Percentiles rank a stretch among this genome's conserved stretches.
phyloP scores from a whole-genome alignment of 495 filamentous ascomycete genomes.

The Hypoxylon trugodes region DNA sequence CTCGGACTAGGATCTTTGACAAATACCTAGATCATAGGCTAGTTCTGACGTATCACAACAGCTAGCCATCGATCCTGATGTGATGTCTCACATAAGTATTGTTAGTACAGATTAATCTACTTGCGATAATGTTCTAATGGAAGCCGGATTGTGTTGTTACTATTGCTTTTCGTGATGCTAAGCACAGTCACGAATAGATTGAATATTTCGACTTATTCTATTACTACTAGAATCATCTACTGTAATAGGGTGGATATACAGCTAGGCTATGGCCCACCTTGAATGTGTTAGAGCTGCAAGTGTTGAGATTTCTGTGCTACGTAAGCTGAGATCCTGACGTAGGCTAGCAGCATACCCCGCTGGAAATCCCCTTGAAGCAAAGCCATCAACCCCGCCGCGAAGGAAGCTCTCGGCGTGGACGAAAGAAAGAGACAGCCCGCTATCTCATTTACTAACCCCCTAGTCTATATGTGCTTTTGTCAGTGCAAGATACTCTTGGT shows the following conservation, averaged over 20 bases:
- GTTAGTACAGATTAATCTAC: neutral
- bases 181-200: neutral
- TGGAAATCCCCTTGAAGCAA: conserved; percentile 23
- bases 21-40: conserved; percentile 25
- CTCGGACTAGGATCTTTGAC: conserved; percentile 38
- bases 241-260: neutral
- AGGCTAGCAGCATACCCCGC: conserved; percentile 29
- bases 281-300: conserved; percentile 14
- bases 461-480: neutral
- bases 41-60: conserved; percentile 9
- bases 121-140: neutral
- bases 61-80: conserved; percentile 13
- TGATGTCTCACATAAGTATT: conserved; percentile 17
- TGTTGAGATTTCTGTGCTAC: conserved; percentile 11
- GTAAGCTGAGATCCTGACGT: conserved; percentile 32
- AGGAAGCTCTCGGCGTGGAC: conserved; percentile 12
- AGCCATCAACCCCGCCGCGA: conserved; percentile 31
- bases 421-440: conserved; percentile 7
- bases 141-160: neutral
- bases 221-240: neutral
- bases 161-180: neutral
- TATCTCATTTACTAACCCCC: too few relatives aligned
- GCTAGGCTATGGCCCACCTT: neutral
- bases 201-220: neutral
- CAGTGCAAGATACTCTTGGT: conserved; percentile 6